A percentile compares a stretch with the other conserved stretches of the same genome.
Conservation (phyloP, 805 yeast species). For the Starmera dryadoides region DNA sequence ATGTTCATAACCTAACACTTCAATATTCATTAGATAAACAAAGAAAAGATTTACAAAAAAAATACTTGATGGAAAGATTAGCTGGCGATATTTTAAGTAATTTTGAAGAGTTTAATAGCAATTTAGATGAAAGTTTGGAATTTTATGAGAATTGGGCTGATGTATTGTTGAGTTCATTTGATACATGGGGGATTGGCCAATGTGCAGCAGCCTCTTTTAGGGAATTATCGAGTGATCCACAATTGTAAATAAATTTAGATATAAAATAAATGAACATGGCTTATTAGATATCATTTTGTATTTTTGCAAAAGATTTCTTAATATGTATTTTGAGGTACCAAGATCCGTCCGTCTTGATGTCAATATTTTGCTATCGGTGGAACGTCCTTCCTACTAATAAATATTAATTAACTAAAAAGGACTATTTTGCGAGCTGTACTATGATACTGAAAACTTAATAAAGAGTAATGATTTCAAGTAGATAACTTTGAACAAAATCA, state of each 20-base stretch:
- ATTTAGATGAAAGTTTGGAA: neutral
- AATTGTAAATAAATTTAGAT: neutral
- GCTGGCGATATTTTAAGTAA: neutral
- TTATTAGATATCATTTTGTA: neutral
- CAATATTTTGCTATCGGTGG: too few species aligned
- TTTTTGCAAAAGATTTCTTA: too few species aligned
- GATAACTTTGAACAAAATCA: too few species aligned
- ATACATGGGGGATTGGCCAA: neutral
- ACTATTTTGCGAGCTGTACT: too few species aligned
- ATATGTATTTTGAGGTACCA: too few species aligned
- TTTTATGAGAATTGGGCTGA: neutral
- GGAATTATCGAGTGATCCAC: neutral
- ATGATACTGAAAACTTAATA: too few species aligned
- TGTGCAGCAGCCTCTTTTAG: constrained; percentile 1
- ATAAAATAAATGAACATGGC: neutral
- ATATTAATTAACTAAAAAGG: too few species aligned
- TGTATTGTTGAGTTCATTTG: neutral
- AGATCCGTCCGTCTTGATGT: too few species aligned
- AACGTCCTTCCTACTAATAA: too few species aligned
- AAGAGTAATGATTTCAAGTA: too few species aligned
- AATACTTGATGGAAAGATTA: neutral
- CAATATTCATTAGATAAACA: neutral
- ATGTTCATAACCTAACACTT: too few species aligned
- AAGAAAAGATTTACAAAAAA: neutral
- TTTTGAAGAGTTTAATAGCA: neutral